A percentile compares a stretch with the other conserved stretches of the same genome.
Evolutionary conservation across 306 rosid genomes (phyloP).

Genomic region (apple (Malus domestica)): ASM211411v1 NC_041801.1:9227001-9227500

Average conservation of each 20-base stretch:
- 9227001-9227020: constrained; percentile 73
- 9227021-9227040: constrained; percentile 63
- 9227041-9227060: constrained; percentile 77
- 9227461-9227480: not conserved
- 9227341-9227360: constrained; percentile 42
- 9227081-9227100: constrained; percentile 72
- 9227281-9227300: constrained; percentile 57
- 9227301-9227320: constrained; percentile 69
- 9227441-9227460: constrained; percentile 9
- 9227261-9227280: constrained; percentile 56
- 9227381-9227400: constrained; percentile 49
- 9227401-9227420: constrained; percentile 48
- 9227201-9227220: constrained; percentile 65
- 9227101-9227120: constrained; percentile 58
- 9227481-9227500: constrained; percentile 55
- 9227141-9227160: constrained; percentile 43
- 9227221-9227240: constrained; percentile 55
- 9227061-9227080: constrained; percentile 71
- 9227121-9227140: constrained; percentile 58
- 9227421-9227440: constrained; percentile 39
- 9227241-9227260: constrained; percentile 62
- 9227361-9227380: constrained; percentile 53
- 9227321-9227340: constrained; percentile 80
- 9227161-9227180: constrained; percentile 52
- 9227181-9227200: constrained; percentile 58